A percentile compares a stretch with the other conserved stretches of the same genome.
These are phyloP conservation scores for Cladorrhinum sp. DNA, from an alignment of 2,329 filamentous ascomycete genomes.

Conservation along the genomic window DNA sequence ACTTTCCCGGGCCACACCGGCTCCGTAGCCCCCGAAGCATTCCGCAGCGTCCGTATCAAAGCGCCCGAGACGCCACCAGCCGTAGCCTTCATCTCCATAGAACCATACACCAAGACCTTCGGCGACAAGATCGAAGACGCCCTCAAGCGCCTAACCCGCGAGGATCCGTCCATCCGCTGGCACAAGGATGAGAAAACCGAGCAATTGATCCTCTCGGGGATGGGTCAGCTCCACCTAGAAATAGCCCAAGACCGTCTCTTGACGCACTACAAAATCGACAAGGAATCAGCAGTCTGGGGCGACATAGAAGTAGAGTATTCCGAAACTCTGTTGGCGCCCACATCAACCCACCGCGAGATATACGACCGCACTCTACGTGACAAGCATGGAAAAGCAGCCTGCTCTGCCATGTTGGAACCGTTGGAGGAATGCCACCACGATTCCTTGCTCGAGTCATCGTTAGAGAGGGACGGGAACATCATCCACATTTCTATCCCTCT, in stretches of 20 bases:
- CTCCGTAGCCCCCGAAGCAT: slow-evolving; percentile 59
- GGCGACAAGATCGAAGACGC: slow-evolving; percentile 74
- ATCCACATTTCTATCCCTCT: slow-evolving; percentile 54
- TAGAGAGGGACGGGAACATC: slow-evolving; percentile 69
- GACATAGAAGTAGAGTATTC: slow-evolving; percentile 94
- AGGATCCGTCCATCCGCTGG: slow-evolving; percentile 89
- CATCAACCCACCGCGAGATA: slow-evolving; percentile 54
- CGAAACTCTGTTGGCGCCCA: slow-evolving; percentile 66
- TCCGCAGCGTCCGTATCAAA: slow-evolving; percentile 76
- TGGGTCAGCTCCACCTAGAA: slow-evolving; percentile 94
- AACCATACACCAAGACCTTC: slow-evolving; percentile 63
- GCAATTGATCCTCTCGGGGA: slow-evolving; percentile 88
- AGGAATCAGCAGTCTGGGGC: slow-evolving; percentile 64
- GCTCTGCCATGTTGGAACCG: slow-evolving; percentile 66
- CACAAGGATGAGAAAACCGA: slow-evolving; percentile 84
- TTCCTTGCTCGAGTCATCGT: slow-evolving; percentile 39
- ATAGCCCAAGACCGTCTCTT: slow-evolving; percentile 86
- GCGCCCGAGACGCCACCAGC: slow-evolving; percentile 88
- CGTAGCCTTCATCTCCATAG: slow-evolving; percentile 94
- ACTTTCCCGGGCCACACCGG: slow-evolving; percentile 60
- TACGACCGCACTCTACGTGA: slow-evolving; percentile 81
- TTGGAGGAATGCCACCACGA: slow-evolving; percentile 43
- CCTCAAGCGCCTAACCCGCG: slow-evolving; percentile 74
- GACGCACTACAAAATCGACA: slow-evolving; percentile 82
- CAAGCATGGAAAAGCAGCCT: slow-evolving; percentile 73